Conservation (phyloP, 176 grass and related monocot genomes). For the Zizania latifolia region DNA sequence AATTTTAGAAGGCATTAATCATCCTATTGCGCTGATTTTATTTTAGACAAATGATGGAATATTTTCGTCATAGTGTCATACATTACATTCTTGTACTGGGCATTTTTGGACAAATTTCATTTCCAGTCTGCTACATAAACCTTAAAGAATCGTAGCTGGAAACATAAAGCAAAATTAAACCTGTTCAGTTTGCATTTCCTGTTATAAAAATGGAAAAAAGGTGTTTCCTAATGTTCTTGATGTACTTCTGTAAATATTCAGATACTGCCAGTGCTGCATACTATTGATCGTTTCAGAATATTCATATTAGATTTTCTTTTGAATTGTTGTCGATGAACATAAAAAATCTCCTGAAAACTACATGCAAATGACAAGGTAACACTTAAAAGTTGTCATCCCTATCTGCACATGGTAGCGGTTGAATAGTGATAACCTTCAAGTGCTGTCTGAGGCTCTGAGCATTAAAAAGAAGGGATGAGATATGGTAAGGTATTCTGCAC, state of each 20-base stretch:
- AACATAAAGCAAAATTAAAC: not conserved
- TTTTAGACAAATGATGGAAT: not conserved
- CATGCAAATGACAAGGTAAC: not conserved
- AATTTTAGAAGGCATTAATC: not conserved
- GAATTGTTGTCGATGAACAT: not conserved
- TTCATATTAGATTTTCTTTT: not conserved
- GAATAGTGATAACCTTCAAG: slow-evolving; percentile 8
- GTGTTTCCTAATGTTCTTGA: not conserved
- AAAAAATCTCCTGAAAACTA: not conserved
- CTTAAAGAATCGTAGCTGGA: not conserved
- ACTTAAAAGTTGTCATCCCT: not conserved
- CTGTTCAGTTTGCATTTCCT: not conserved
- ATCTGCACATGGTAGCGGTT: not conserved
- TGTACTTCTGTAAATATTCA: not conserved
- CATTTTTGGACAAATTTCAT: not conserved
- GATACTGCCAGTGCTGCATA: not conserved
- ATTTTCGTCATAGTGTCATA: not conserved
- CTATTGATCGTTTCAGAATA: not conserved
- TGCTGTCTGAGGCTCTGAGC: not conserved
- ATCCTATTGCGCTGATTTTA: not conserved
- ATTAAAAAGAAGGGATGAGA: slow-evolving; percentile 2
- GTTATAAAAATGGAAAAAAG: not conserved
- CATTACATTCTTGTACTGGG: not conserved
- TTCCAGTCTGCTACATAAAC: not conserved
- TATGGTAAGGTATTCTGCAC: slow-evolving; percentile 3